Conservation (phyloP, 441 rosid species). For the Brassica hybrid region DNA sequence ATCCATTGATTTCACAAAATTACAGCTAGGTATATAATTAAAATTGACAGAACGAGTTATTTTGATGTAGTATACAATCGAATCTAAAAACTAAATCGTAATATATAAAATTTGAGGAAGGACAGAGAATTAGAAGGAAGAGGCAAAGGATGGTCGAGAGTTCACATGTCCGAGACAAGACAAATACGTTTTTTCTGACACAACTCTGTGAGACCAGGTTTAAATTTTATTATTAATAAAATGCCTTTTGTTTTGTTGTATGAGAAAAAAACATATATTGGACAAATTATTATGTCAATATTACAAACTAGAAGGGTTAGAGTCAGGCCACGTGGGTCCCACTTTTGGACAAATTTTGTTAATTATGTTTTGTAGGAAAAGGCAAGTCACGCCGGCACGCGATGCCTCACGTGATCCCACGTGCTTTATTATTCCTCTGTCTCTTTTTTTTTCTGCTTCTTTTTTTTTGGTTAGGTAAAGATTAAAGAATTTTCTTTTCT, state of each 20-base stretch:
- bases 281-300: background rate
- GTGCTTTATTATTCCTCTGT: constrained; percentile 50
- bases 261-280: background rate
- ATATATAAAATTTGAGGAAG: background rate
- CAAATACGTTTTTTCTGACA: constrained; percentile 58
- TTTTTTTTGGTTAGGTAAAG: background rate
- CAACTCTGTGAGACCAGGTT: constrained; percentile 23
- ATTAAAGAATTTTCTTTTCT: background rate
- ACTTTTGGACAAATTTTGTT: background rate
- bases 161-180: constrained; percentile 54
- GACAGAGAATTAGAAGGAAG: constrained; percentile 29
- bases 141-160: constrained; percentile 19
- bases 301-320: constrained; percentile 17
- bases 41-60: background rate
- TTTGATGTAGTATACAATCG: background rate
- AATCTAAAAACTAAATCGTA: background rate
- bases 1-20: background rate
- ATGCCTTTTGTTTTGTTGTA: constrained; percentile 21
- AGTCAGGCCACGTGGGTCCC: constrained; percentile 61
- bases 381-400: constrained; percentile 70
- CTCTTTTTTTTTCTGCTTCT: background rate
- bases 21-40: background rate
- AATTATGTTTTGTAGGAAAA: constrained; percentile 36
- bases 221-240: background rate
- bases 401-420: constrained; percentile 68